phyloP scores from a whole-genome alignment of 2,329 filamentous ascomycete genomes.

The Dactylellina drechsleri region DNA sequence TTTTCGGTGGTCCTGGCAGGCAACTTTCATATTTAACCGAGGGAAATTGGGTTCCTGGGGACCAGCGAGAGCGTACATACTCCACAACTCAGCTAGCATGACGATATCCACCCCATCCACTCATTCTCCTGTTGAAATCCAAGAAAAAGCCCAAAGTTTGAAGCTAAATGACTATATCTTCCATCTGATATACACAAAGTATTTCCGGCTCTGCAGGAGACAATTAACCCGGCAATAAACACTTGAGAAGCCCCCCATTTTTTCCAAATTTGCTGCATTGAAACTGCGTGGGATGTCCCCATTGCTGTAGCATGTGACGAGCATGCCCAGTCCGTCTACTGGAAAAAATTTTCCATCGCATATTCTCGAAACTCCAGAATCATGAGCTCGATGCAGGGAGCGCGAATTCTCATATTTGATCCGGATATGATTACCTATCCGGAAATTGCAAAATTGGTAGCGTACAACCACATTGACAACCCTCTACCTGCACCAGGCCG shows the following conservation, averaged over 20 bases:
- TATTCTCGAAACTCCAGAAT: conserved; percentile 46
- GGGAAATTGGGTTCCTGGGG: conserved; percentile 47
- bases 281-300: conserved; percentile 48
- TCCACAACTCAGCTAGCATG: conserved; percentile 2
- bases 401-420: conserved; percentile 28
- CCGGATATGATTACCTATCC: conserved; percentile 50
- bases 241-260: conserved; percentile 18
- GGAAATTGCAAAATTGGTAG: conserved; percentile 16
- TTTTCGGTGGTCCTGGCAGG: conserved; percentile 46
- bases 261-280: conserved; percentile 11
- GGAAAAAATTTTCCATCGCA: conserved; percentile 48
- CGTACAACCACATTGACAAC: too few species aligned
- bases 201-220: conserved; percentile 47
- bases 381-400: conserved; percentile 43
- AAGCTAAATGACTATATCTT: conserved; percentile 51
- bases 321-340: conserved; percentile 40
- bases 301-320: conserved; percentile 48
- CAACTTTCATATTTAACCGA: conserved; percentile 54
- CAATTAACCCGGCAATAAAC: conserved; percentile 50
- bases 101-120: conserved; percentile 32
- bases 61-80: not conserved
- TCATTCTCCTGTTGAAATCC: conserved; percentile 22
- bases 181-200: conserved; percentile 34
- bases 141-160: conserved; percentile 33
- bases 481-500: too few species aligned